phyloP scores from a whole-genome alignment of 805 yeast species.

The Wickerhamomyces ciferrii region DNA sequence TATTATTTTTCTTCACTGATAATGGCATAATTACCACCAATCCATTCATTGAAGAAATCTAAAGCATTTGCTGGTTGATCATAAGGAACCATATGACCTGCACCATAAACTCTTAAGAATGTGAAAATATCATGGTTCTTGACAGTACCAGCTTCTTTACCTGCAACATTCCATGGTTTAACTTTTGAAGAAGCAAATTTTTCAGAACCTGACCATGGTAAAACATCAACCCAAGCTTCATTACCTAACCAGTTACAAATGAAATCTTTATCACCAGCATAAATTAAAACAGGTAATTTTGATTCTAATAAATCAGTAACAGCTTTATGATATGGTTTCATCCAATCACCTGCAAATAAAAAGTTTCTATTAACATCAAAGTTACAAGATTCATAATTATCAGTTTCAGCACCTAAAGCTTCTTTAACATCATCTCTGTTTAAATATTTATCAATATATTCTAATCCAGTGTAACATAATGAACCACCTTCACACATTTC shows the following conservation, averaged over 20 bases:
- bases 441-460: slow-evolving; percentile 72
- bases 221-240: slow-evolving; percentile 73
- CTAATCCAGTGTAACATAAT: slow-evolving; percentile 77
- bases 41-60: slow-evolving; percentile 85
- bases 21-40: slow-evolving; percentile 52
- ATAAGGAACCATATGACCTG: slow-evolving; percentile 95
- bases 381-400: slow-evolving; percentile 69
- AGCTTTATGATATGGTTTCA: slow-evolving; percentile 79
- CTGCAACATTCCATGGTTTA: slow-evolving; percentile 42
- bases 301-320: slow-evolving; percentile 68
- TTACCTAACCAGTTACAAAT: slow-evolving; percentile 97
- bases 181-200: slow-evolving; percentile 43
- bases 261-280: slow-evolving; percentile 95
- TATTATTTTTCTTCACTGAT: slow-evolving; percentile 1
- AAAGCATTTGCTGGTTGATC: slow-evolving; percentile 78
- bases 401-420: slow-evolving; percentile 90
- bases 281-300: slow-evolving; percentile 77
- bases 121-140: slow-evolving; percentile 68
- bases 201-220: slow-evolving; percentile 60
- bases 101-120: slow-evolving; percentile 78
- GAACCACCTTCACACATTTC: slow-evolving; percentile 64
- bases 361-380: slow-evolving; percentile 76
- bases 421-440: slow-evolving; percentile 71
- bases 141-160: slow-evolving; percentile 59
- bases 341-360: slow-evolving; percentile 84